Conservation (phyloP, 2,329 filamentous ascomycete genomes). For the Tolypocladium guangdongense region DNA sequence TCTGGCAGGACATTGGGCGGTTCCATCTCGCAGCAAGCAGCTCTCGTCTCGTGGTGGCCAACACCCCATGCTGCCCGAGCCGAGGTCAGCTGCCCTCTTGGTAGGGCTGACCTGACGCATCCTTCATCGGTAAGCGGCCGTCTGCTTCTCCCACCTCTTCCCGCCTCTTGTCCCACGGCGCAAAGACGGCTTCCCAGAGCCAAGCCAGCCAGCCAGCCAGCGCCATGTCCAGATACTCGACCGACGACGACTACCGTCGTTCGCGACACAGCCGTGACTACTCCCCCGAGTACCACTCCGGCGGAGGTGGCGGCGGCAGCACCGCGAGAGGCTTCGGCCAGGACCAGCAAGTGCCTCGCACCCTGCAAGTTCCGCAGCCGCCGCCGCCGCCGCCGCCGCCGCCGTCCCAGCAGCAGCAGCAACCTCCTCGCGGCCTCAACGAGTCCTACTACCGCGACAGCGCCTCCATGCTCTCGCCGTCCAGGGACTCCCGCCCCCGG, state of each 20-base stretch:
- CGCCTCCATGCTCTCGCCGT: conserved; percentile 13
- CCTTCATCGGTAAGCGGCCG: not conserved
- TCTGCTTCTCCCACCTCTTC: not conserved
- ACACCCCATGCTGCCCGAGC: not conserved
- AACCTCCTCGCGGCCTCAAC: conserved; percentile 12
- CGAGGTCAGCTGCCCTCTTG: not conserved
- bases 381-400: not conserved
- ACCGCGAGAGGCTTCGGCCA: not conserved
- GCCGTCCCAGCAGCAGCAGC: not conserved
- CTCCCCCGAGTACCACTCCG: conserved; percentile 21
- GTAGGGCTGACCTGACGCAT: not conserved
- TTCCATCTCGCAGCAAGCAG: not conserved
- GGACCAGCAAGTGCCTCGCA: not conserved
- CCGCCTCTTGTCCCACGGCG: not conserved
- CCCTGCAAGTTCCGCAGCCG: not conserved
- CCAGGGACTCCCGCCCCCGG: conserved; percentile 16
- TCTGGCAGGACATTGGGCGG: not conserved
- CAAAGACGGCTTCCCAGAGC: not conserved
- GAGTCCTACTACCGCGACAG: conserved; percentile 15
- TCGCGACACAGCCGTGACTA: conserved; percentile 14
- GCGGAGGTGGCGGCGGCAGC: conserved; percentile 11
- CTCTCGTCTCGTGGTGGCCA: not conserved
- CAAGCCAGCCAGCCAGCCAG: not conserved
- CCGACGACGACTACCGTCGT: conserved; percentile 14
- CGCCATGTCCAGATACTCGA: conserved; percentile 11